Evolutionary conservation across 257 asterid species (phyloP).

Genomic region (Solanum phureja): DNA sequence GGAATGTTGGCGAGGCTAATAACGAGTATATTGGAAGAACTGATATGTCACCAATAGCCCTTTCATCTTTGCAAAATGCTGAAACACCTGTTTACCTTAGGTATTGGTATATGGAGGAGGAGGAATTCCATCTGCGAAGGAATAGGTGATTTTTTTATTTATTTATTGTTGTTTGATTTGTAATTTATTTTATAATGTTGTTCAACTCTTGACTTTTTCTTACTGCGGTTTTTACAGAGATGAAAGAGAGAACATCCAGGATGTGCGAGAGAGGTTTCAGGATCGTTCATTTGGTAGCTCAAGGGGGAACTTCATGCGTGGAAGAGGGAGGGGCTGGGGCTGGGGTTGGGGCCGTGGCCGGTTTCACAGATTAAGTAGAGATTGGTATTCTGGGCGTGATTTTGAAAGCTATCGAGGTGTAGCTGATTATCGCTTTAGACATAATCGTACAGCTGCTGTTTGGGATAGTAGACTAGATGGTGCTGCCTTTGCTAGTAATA

Average conservation of each 20-base stretch:
- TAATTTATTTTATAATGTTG: background rate
- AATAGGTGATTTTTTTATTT: slow-evolving; percentile 42
- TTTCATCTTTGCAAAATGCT: slow-evolving; percentile 21
- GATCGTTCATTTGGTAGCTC: slow-evolving; percentile 48
- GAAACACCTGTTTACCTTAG: slow-evolving; percentile 28
- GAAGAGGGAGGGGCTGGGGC: slow-evolving; percentile 39
- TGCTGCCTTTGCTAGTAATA: too few species aligned
- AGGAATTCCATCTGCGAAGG: slow-evolving; percentile 31
- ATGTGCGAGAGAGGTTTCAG: slow-evolving; percentile 35
- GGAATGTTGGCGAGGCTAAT: too few species aligned
- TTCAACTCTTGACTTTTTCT: background rate
- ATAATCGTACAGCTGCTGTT: too few species aligned
- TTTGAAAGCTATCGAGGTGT: too few species aligned
- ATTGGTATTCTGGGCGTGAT: too few species aligned
- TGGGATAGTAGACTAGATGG: too few species aligned
- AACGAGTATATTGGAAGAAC: slow-evolving; percentile 19
- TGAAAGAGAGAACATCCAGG: too few species aligned
- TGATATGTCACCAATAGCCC: slow-evolving; percentile 17
- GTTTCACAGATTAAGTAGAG: too few species aligned
- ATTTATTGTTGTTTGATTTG: background rate
- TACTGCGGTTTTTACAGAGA: background rate
- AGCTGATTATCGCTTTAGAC: too few species aligned
- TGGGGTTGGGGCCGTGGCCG: too few species aligned
- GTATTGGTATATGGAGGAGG: slow-evolving; percentile 44
- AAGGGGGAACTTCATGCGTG: slow-evolving; percentile 40